Evolutionary conservation across 2,329 filamentous ascomycete genomes (phyloP).

Genomic region (Harringtonia aguacate): DNA sequence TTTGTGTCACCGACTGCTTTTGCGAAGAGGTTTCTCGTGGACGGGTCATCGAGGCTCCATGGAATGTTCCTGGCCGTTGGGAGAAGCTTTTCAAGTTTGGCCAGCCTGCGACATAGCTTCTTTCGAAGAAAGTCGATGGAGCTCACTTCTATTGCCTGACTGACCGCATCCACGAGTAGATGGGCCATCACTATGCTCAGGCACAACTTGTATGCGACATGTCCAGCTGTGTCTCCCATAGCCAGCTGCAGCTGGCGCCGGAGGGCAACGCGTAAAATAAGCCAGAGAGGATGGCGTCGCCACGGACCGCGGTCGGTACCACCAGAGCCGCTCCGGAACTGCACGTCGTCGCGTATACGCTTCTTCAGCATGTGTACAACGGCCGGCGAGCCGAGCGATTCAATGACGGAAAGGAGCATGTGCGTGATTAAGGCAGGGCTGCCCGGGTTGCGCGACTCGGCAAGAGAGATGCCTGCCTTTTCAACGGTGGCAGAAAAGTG

Average conservation of each 20-base stretch:
- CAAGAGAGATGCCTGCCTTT: slow-evolving; percentile 38
- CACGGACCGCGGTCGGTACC: slow-evolving; percentile 34
- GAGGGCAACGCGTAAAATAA: slow-evolving; percentile 47
- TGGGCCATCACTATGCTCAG: slow-evolving; percentile 34
- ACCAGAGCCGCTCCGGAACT: slow-evolving; percentile 23
- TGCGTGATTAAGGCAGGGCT: slow-evolving; percentile 47
- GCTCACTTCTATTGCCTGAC: slow-evolving; percentile 14
- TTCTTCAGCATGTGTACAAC: slow-evolving; percentile 36
- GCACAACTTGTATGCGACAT: slow-evolving; percentile 45
- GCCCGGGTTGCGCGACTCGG: slow-evolving; percentile 47
- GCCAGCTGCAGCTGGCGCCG: slow-evolving; percentile 36
- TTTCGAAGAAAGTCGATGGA: slow-evolving; percentile 26
- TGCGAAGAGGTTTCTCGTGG: not conserved
- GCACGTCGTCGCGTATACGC: slow-evolving; percentile 52
- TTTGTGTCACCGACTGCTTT: slow-evolving; percentile 14
- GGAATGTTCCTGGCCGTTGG: slow-evolving; percentile 16
- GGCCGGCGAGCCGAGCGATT: slow-evolving; percentile 34
- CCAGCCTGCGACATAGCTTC: slow-evolving; percentile 48
- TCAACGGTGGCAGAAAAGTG: slow-evolving; percentile 31
- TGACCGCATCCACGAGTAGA: slow-evolving; percentile 29
- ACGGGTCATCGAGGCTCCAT: not conserved
- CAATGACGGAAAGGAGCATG: slow-evolving; percentile 49
- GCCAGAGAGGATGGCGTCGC: slow-evolving; percentile 52
- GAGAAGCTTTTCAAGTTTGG: slow-evolving; percentile 36
- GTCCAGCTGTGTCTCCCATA: slow-evolving; percentile 29